Conservation (phyloP, 139 green algal genomes). For the Dunaliella primolecta region DNA sequence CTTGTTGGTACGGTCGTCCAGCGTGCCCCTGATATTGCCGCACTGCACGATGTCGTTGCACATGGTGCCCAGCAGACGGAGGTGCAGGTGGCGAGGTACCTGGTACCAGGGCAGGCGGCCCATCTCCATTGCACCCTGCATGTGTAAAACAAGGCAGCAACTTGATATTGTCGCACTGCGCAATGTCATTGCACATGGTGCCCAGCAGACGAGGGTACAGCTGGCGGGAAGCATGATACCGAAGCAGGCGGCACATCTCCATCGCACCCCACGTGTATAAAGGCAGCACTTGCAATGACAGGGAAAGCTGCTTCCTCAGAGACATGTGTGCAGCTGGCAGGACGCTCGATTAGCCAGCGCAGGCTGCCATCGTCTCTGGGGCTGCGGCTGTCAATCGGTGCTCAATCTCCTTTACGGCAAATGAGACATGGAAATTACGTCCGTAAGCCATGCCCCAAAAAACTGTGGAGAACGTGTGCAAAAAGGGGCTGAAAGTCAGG, state of each 20-base stretch:
- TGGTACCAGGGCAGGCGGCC: neutral
- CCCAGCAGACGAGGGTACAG: neutral
- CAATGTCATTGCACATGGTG: slow-evolving; percentile 6
- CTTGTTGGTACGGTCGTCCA: neutral
- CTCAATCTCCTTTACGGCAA: too few species aligned
- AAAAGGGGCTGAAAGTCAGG: too few species aligned
- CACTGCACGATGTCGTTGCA: slow-evolving; percentile 12
- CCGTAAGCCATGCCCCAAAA: too few species aligned
- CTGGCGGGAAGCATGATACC: neutral
- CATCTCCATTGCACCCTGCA: slow-evolving; percentile 10
- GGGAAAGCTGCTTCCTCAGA: too few species aligned
- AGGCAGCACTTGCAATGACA: neutral
- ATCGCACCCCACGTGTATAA: neutral
- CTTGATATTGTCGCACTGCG: neutral
- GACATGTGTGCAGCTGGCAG: too few species aligned
- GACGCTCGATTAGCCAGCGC: too few species aligned
- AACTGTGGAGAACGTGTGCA: too few species aligned
- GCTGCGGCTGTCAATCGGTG: too few species aligned
- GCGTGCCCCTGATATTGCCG: neutral
- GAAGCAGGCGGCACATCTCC: neutral
- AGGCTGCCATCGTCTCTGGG: too few species aligned
- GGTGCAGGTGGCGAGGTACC: neutral
- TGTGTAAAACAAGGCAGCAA: neutral
- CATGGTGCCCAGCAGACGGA: slow-evolving; percentile 1
- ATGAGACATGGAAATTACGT: too few species aligned